Evolutionary conservation across 257 asterid genomes (phyloP).

Genomic region (Capsicum baccatum): DNA sequence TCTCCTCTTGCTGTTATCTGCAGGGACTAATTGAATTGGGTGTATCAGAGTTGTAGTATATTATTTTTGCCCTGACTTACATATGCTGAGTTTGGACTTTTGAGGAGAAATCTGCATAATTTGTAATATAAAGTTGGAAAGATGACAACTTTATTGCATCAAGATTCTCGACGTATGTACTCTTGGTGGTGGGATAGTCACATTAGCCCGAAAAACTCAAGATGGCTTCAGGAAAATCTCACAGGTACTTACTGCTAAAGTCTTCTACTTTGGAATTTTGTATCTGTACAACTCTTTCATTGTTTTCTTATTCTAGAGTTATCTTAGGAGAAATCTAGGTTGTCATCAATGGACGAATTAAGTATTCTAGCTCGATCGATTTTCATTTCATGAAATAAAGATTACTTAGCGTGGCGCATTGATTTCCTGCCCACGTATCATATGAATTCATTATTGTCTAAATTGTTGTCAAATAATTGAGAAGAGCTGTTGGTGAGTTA

Average conservation of each 20-base stretch:
- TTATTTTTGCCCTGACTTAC: background rate
- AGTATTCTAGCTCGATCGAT: background rate
- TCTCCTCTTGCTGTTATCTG: conserved; percentile 32
- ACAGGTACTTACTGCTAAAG: conserved; percentile 63
- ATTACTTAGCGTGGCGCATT: background rate
- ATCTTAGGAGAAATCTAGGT: background rate
- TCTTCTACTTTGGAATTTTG: too few relatives aligned
- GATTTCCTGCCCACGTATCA: background rate
- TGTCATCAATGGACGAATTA: background rate
- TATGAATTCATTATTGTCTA: background rate
- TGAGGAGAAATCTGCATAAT: conserved; percentile 32
- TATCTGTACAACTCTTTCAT: background rate
- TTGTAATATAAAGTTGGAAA: conserved; percentile 32
- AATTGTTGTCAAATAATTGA: background rate
- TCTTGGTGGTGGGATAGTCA: conserved; percentile 99
- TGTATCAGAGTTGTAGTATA: conserved; percentile 32
- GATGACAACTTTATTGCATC: conserved; percentile 68
- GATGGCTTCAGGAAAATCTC: conserved; percentile 97
- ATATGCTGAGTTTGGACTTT: conserved; percentile 20
- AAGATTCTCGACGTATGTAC: conserved; percentile 78
- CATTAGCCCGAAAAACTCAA: conserved; percentile 93
- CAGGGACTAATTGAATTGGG: conserved; percentile 52
- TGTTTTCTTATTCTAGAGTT: conserved; percentile 21
- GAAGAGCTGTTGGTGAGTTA: background rate
- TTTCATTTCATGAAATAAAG: background rate